Percentiles rank a stretch among this genome's conserved stretches.
phyloP scores from a whole-genome alignment of 208 protist genomes.

The Leishmania amazonensis region DNA sequence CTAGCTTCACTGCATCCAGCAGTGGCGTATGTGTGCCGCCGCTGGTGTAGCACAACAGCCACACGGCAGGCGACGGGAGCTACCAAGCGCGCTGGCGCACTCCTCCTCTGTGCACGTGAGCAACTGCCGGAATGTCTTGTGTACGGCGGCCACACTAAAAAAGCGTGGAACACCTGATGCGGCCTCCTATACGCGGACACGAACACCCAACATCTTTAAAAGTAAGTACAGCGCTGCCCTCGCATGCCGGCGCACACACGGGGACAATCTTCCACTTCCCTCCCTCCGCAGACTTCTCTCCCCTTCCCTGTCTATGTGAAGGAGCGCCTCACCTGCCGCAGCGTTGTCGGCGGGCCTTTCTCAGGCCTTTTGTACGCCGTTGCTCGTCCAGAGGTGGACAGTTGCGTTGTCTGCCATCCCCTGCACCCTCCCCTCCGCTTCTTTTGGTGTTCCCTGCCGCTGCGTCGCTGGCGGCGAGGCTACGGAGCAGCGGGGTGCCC shows the following conservation, averaged over 20 bases:
- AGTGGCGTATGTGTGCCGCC: slow-evolving; percentile 10
- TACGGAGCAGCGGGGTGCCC: background rate
- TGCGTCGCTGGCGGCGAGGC: background rate
- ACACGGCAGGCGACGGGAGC: background rate
- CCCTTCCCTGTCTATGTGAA: background rate
- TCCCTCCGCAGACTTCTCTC: background rate
- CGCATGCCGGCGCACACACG: background rate
- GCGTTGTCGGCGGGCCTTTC: background rate
- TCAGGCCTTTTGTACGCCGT: background rate
- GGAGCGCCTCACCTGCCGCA: background rate
- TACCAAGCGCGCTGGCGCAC: background rate
- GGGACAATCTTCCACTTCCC: background rate
- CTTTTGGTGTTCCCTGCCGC: background rate
- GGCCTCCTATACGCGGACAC: background rate
- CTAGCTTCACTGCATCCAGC: background rate
- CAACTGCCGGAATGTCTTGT: background rate
- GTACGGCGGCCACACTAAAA: background rate
- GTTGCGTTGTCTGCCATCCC: background rate
- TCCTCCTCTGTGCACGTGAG: background rate
- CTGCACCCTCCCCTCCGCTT: background rate
- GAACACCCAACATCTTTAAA: background rate
- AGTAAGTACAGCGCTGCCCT: background rate
- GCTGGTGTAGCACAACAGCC: background rate
- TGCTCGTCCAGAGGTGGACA: background rate
- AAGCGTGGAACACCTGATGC: background rate